Evolutionary conservation across 805 yeast genomes (phyloP).

Genomic region (Grigorovia transvaalensis): DNA sequence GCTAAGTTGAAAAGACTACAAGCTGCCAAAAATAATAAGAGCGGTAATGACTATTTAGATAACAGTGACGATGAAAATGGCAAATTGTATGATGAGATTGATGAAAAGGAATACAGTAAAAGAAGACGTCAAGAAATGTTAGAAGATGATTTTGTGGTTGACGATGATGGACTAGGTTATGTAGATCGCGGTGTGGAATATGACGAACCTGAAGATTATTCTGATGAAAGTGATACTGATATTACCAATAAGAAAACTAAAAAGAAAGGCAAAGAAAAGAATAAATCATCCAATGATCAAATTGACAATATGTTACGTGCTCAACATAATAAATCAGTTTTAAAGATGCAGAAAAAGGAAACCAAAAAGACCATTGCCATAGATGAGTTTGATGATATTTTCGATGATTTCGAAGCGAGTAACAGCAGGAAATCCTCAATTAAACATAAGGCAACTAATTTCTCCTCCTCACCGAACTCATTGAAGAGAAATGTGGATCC

Average conservation of each 20-base stretch:
- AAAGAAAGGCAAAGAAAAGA: constrained; percentile 13
- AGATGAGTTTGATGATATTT: constrained; percentile 57
- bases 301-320: constrained; percentile 41
- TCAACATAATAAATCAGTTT: constrained; percentile 25
- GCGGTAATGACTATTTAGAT: constrained; percentile 32
- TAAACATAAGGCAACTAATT: constrained; percentile 4
- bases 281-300: constrained; percentile 7
- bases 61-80: constrained; percentile 28
- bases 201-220: constrained; percentile 45
- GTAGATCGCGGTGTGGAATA: constrained; percentile 84
- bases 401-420: constrained; percentile 37
- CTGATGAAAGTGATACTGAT: constrained; percentile 36
- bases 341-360: constrained; percentile 29
- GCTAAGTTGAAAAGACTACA: constrained; percentile 51
- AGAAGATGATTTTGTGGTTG: constrained; percentile 89
- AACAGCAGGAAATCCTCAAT: not conserved
- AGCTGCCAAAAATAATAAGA: constrained; percentile 38
- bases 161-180: constrained; percentile 88
- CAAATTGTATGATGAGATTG: constrained; percentile 73
- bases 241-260: constrained; percentile 10
- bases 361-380: constrained; percentile 36
- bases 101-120: constrained; percentile 65
- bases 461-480: constrained; percentile 3
- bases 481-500: constrained; percentile 1
- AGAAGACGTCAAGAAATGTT: constrained; percentile 71